These are phyloP conservation scores for Nicotiana knightiana DNA, from an alignment of 257 asterid species.

Conservation along the genomic window DNA sequence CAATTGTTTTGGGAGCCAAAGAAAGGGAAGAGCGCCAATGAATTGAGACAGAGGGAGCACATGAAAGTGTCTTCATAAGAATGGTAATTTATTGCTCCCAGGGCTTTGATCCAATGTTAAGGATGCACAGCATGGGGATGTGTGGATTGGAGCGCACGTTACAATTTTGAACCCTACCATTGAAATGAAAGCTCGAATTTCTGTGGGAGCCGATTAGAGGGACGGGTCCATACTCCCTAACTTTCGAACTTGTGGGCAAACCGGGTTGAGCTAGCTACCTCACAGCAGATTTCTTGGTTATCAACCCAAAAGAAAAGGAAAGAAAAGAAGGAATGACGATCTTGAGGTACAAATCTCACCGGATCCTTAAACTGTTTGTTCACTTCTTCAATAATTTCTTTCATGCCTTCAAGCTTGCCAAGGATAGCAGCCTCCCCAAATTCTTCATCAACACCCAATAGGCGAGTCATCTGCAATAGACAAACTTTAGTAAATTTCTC, in stretches of 20 bases:
- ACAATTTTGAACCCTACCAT: background rate
- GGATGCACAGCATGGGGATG: background rate
- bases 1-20: background rate
- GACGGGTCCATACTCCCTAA: background rate
- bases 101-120: background rate
- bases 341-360: conserved; percentile 34
- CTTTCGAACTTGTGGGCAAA: background rate
- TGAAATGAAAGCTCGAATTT: background rate
- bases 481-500: background rate
- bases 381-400: conserved; percentile 84
- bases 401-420: conserved; percentile 95
- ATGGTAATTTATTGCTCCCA: background rate
- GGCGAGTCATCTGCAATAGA: conserved; percentile 66
- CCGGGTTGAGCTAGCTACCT: background rate
- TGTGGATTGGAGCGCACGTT: background rate
- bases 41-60: background rate
- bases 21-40: background rate
- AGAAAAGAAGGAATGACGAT: background rate
- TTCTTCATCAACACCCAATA: conserved; percentile 72
- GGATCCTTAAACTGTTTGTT: conserved; percentile 96
- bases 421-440: conserved; percentile 80
- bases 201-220: background rate
- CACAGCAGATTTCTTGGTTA: background rate
- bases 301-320: background rate
- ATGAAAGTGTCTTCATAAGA: background rate